Conservation (phyloP, 257 asterid species). For the Ajuga chamaepitys region DNA sequence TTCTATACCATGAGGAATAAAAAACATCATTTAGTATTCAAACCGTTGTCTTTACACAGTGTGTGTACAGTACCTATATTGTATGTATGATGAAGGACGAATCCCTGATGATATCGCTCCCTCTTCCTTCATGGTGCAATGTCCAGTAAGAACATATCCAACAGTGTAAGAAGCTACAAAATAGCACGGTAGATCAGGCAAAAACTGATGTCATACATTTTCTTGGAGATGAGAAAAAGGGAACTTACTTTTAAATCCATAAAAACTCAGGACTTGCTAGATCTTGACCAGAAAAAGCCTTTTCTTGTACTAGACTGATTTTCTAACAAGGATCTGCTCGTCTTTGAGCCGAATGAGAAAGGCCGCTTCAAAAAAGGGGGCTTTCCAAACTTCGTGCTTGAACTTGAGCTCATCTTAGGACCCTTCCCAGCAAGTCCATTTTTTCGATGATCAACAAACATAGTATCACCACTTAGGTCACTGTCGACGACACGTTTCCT, state of each 20-base stretch:
- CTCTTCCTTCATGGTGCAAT: background rate
- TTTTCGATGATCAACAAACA: constrained; percentile 46
- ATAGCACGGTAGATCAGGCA: background rate
- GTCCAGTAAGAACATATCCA: constrained; percentile 13
- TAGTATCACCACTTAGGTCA: constrained; percentile 36
- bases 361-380: constrained; percentile 79
- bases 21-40: constrained; percentile 26
- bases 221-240: background rate
- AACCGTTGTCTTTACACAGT: constrained; percentile 50
- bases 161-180: constrained; percentile 15
- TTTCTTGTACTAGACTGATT: constrained; percentile 40
- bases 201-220: background rate
- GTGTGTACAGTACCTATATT: constrained; percentile 42
- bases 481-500: constrained; percentile 61
- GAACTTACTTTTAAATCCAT: constrained; percentile 25
- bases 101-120: constrained; percentile 2
- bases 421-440: constrained; percentile 41
- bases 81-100: constrained; percentile 14
- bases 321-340: constrained; percentile 39
- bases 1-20: constrained; percentile 35
- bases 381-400: constrained; percentile 57
- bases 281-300: constrained; percentile 70
- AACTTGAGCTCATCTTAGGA: constrained; percentile 56
- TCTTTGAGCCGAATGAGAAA: constrained; percentile 70
- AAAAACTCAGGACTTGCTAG: constrained; percentile 43